Evolutionary conservation across 2,329 filamentous ascomycete species (phyloP), one percentile per base, ranked within the genome.

Genomic region (Monosporascus sp.): DNA sequence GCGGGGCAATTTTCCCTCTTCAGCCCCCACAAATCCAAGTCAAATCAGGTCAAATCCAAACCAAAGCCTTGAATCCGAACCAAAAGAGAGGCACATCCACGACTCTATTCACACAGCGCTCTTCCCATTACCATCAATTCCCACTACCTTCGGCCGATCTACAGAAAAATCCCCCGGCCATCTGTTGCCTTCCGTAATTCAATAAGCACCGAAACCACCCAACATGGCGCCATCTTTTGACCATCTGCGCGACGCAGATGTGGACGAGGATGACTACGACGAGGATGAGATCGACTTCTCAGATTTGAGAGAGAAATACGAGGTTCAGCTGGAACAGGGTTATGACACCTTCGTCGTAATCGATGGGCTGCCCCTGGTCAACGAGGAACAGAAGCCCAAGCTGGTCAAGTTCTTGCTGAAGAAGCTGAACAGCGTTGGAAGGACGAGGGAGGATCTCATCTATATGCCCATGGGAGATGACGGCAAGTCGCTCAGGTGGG

Each of bases 271-370:
- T 67, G 87, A 92, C 70, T 88, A 88, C 71, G 92, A 96, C 71
- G 88, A 94, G 75, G 88, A 92, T 69, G 91, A 97, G 71, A 88
- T 97, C 73, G 93, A 97, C 72, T 91, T 96, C 72, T 93, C 90
- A 64, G 93, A 99, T 76, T 82, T 99, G 63, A 84, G 87, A 71
- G 92, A 95, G 72, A 91, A 95, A 74, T 97, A 92, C 71, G 91
- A 97, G 75, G 92, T 97, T 58, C 90, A 93, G 70, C 81, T 97
- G 61, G 94, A 99, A 72, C 90, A 96, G 73, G 94, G 94, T 55
- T 88, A 97, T 66, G 94, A 99, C 71, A 88, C 91, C 60, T 99
- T 99, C 68, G 89, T 99, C 60, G 92, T 97, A 58, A 84, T 97
- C 70, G 94, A 99, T 73, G 94, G 94, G 61, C 84, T 99, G 44